Evolutionary conservation across 2,329 filamentous ascomycete genomes (phyloP).

Genomic region (Xylariaceae sp.): DNA sequence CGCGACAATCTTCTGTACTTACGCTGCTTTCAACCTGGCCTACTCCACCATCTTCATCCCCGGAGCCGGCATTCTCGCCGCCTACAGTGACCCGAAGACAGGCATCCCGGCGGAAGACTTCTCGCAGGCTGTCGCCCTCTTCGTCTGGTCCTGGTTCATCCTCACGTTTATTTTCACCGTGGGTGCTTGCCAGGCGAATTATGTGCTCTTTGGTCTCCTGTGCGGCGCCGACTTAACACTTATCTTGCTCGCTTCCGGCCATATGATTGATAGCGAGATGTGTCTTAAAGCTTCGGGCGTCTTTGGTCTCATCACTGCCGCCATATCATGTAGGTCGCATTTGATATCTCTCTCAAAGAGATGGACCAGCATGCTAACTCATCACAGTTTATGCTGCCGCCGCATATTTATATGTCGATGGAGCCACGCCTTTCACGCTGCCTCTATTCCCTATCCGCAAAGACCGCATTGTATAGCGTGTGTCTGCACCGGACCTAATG

Average conservation of each 20-base stretch:
- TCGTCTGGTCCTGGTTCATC: slow-evolving; percentile 29
- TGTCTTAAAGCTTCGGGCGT: slow-evolving; percentile 23
- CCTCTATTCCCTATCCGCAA: slow-evolving; percentile 25
- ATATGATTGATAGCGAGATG: slow-evolving; percentile 19
- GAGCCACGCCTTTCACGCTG: slow-evolving; percentile 23
- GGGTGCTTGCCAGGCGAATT: slow-evolving; percentile 25
- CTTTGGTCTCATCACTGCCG: slow-evolving; percentile 23
- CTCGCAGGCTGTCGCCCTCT: slow-evolving; percentile 26
- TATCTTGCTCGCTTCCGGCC: slow-evolving; percentile 23
- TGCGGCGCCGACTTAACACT: slow-evolving; percentile 24
- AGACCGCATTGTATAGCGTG: slow-evolving; percentile 20
- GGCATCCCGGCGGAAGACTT: slow-evolving; percentile 26
- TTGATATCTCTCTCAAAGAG: too few species aligned
- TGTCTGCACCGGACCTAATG: slow-evolving; percentile 9
- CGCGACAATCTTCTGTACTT: slow-evolving; percentile 36
- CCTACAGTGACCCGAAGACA: slow-evolving; percentile 33
- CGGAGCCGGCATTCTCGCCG: slow-evolving; percentile 33
- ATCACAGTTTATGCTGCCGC: slow-evolving; percentile 21
- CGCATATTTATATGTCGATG: slow-evolving; percentile 23
- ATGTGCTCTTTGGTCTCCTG: slow-evolving; percentile 21
- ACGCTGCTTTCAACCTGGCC: slow-evolving; percentile 37
- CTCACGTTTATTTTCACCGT: slow-evolving; percentile 28
- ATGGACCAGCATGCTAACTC: slow-evolving; percentile 4
- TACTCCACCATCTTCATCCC: slow-evolving; percentile 38
- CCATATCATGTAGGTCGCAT: slow-evolving; percentile 22